A percentile compares a stretch with the other conserved stretches of the same genome.
Evolutionary conservation across 1,139 yeast genomes (phyloP).

Genomic region (Sugiyamaella xylanicola): DNA sequence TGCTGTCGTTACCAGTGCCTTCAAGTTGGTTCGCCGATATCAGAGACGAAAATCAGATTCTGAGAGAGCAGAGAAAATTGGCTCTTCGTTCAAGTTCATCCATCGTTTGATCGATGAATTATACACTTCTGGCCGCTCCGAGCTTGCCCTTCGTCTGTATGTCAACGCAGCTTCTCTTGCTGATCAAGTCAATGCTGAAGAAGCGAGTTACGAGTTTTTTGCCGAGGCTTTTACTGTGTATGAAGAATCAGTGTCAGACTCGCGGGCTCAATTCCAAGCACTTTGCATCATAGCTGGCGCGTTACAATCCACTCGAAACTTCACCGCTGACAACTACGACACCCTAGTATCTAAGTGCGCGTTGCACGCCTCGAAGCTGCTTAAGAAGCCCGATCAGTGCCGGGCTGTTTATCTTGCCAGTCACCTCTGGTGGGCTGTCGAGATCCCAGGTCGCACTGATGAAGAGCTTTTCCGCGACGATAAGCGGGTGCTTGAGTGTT

Average conservation of each 20-base stretch:
- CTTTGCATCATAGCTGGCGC: slow-evolving; percentile 61
- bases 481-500: slow-evolving; percentile 65
- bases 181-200: slow-evolving; percentile 66
- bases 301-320: slow-evolving; percentile 59
- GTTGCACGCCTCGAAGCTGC: slow-evolving; percentile 80
- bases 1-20: slow-evolving; percentile 62
- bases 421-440: slow-evolving; percentile 92
- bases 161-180: slow-evolving; percentile 59
- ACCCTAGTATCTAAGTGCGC: slow-evolving; percentile 82
- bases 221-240: slow-evolving; percentile 85
- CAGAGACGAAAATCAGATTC: slow-evolving; percentile 34
- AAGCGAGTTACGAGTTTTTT: slow-evolving; percentile 83
- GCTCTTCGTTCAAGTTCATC: slow-evolving; percentile 66
- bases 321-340: slow-evolving; percentile 67
- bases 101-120: slow-evolving; percentile 74
- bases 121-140: slow-evolving; percentile 54
- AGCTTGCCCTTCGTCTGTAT: slow-evolving; percentile 52
- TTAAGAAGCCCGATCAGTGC: slow-evolving; percentile 93
- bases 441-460: slow-evolving; percentile 44
- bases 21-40: slow-evolving; percentile 59
- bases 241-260: slow-evolving; percentile 75
- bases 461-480: slow-evolving; percentile 52
- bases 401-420: slow-evolving; percentile 86
- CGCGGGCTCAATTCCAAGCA: slow-evolving; percentile 59
- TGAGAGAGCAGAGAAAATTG: slow-evolving; percentile 43